Base-by-base conservation (phyloP, 352 stramenopile species). In the Phytophthora fragariaefolia region DNA sequence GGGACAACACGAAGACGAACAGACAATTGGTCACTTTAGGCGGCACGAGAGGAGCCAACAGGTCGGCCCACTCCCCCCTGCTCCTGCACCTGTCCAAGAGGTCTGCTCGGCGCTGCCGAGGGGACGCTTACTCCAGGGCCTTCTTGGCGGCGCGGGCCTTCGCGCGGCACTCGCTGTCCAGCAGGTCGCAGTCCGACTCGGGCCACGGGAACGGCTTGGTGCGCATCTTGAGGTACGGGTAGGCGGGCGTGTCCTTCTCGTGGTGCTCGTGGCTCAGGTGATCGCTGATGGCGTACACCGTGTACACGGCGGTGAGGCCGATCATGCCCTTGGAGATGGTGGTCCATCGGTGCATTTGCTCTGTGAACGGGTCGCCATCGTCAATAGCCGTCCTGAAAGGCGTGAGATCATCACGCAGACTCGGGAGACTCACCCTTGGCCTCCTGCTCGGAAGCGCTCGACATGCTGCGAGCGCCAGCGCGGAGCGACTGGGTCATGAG, bases 311-410 rank as follows among this genome's bases (percentile, higher is more conserved):
- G 46, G 73, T 80, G 55, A 90, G 43, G 18, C 61, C 84, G 42
- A 96, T 91, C 83, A 93, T 93, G 57, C 73, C 85, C 82, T 92
- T 91, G 18, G 88, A 96, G 72, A 96, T 94, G 46, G 86, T 81
- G 45, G 61, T 93, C 88, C 88, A 96, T 73, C 82, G 83, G 64
- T 79, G 63, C 88, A 96, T 94, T 79, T 96, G 88, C 48, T 91
- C 83, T 89, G 69, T 47, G 10, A 42, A 42, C 13, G 34, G 12
- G 3, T 8, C 9, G 32, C 32, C 15, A 40, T 40, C 15, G 32
- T 18, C 15, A 17, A 34, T 42, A 7, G 13, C 34, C 18, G 13
- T 15, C 30, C 13, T 6, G 32, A 40, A 13, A 13, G 32, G 45
- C 51, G 13, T n/a, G 18, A 43, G 53, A 26, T 27, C 12, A 47